Percentiles rank a stretch among this genome's conserved stretches.
Evolutionary conservation across 768 basidiomycete genomes (phyloP).

Genomic region (Macrolepiota fuliginosa): DNA sequence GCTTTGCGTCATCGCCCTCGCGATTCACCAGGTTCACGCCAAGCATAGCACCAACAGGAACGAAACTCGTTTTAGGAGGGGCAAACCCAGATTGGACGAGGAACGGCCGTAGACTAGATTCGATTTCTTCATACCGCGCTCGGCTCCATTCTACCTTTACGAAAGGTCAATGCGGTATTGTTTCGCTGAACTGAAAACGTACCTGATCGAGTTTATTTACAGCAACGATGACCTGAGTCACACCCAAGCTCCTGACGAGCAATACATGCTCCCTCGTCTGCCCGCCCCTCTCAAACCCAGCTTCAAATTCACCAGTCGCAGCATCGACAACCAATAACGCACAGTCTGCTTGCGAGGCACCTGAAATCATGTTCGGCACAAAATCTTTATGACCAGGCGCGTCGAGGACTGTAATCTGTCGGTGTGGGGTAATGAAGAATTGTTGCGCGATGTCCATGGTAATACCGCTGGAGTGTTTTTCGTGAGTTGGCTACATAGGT

Average conservation of each 20-base stretch:
- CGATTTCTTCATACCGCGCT: slow-evolving; percentile 84
- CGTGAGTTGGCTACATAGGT: neutral
- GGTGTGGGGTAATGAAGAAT: slow-evolving; percentile 66
- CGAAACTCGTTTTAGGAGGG: slow-evolving; percentile 72
- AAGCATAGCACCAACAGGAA: slow-evolving; percentile 87
- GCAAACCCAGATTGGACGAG: slow-evolving; percentile 86
- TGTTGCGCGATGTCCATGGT: slow-evolving; percentile 97
- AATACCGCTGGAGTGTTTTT: slow-evolving; percentile 64
- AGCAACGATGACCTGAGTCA: slow-evolving; percentile 86
- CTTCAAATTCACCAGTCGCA: slow-evolving; percentile 89
- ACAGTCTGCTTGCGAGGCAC: slow-evolving; percentile 95
- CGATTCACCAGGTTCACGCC: slow-evolving; percentile 77
- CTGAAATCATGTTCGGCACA: slow-evolving; percentile 99
- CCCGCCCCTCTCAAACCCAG: slow-evolving; percentile 90
- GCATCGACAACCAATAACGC: slow-evolving; percentile 93
- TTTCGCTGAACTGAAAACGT: slow-evolving; percentile 17
- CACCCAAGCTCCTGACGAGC: slow-evolving; percentile 89
- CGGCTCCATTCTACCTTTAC: slow-evolving; percentile 83
- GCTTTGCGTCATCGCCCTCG: slow-evolving; percentile 42
- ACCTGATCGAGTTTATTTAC: slow-evolving; percentile 96
- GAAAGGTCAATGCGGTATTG: neutral
- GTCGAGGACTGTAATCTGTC: slow-evolving; percentile 90
- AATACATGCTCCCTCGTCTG: slow-evolving; percentile 95
- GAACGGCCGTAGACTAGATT: slow-evolving; percentile 71
- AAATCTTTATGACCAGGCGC: slow-evolving; percentile 98